A percentile compares a stretch with the other conserved stretches of the same genome.
These are phyloP conservation scores for Macrocybe gigantea DNA, from an alignment of 768 basidiomycete genomes.

Conservation along the genomic window DNA sequence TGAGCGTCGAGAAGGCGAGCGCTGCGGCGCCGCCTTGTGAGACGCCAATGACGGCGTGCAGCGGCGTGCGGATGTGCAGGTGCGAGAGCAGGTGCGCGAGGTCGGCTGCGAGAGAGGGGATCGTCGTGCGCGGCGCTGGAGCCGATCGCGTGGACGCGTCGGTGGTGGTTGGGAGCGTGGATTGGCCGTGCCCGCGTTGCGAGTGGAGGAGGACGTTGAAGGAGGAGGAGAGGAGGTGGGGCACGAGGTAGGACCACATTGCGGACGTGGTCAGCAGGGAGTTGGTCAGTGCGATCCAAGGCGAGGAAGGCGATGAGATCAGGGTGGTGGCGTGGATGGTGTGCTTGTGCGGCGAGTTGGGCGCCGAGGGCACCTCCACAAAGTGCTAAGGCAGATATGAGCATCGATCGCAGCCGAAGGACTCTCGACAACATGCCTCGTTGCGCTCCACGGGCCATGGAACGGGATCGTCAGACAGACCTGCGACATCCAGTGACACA, in stretches of 20 bases:
- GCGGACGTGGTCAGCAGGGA: slow-evolving; percentile 40
- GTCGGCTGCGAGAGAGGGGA: slow-evolving; percentile 40
- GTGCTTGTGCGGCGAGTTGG: slow-evolving; percentile 17
- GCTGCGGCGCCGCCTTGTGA: slow-evolving; percentile 49
- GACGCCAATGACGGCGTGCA: slow-evolving; percentile 44
- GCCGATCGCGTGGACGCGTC: no score
- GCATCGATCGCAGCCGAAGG: neutral
- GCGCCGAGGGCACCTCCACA: slow-evolving; percentile 28
- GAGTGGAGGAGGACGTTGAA: slow-evolving; percentile 47
- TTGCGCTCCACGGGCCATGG: slow-evolving; percentile 45
- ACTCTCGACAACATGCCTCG: slow-evolving; percentile 24
- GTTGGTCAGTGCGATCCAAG: slow-evolving; percentile 48
- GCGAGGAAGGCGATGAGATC: slow-evolving; percentile 29
- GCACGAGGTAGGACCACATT: slow-evolving; percentile 43
- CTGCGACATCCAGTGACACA: slow-evolving; percentile 54
- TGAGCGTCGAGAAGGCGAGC: slow-evolving; percentile 33
- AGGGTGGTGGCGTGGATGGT: slow-evolving; percentile 38
- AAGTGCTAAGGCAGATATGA: slow-evolving; percentile 24
- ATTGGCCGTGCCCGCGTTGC: slow-evolving; percentile 46
- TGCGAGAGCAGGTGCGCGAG: slow-evolving; percentile 30
- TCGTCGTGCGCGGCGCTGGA: slow-evolving; percentile 22
- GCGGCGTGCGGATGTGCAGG: slow-evolving; percentile 28
- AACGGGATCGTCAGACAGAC: slow-evolving; percentile 37
- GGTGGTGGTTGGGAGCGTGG: slow-evolving; percentile 22
- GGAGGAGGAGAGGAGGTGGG: slow-evolving; percentile 27